These are phyloP conservation scores for Pseudogymnoascus sp. DNA, from an alignment of 2,329 filamentous ascomycete species.

Conservation along the genomic window DNA sequence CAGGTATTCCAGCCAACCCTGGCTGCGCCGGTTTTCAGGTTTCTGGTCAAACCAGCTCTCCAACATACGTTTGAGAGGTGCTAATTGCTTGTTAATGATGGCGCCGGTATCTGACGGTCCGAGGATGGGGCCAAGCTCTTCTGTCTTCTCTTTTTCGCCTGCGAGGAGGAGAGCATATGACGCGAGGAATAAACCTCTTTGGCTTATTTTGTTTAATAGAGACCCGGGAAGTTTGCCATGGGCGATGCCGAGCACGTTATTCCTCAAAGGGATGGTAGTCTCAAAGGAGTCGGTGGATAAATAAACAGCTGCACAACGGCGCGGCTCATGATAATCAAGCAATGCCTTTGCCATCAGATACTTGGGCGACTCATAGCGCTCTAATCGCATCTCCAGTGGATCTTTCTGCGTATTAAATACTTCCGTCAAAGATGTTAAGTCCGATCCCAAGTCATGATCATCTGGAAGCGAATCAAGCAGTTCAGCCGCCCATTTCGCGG, in stretches of 20 bases:
- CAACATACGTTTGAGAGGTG: neutral
- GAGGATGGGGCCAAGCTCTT: neutral
- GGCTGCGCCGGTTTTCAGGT: neutral
- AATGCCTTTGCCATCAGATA: neutral
- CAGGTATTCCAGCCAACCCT: neutral
- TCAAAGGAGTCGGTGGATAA: neutral
- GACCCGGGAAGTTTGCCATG: neutral
- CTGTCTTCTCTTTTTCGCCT: neutral
- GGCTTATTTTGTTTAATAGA: neutral
- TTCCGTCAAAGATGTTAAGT: neutral
- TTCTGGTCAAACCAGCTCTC: neutral
- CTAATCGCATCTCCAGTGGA: neutral
- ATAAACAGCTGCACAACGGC: neutral
- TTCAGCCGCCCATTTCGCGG: neutral
- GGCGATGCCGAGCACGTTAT: neutral
- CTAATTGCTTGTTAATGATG: neutral
- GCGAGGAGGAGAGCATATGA: neutral
- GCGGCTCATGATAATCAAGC: neutral
- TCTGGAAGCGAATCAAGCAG: neutral
- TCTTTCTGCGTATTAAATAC: neutral
- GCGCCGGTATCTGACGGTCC: neutral
- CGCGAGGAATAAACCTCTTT: neutral
- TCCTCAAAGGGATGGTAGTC: neutral
- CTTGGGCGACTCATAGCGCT: neutral
- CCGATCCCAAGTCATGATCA: neutral